Evolutionary conservation across 495 filamentous ascomycete genomes (phyloP), one percentile per base, ranked within the genome.

Genomic region (Trichocladium uniseriatum): DNA sequence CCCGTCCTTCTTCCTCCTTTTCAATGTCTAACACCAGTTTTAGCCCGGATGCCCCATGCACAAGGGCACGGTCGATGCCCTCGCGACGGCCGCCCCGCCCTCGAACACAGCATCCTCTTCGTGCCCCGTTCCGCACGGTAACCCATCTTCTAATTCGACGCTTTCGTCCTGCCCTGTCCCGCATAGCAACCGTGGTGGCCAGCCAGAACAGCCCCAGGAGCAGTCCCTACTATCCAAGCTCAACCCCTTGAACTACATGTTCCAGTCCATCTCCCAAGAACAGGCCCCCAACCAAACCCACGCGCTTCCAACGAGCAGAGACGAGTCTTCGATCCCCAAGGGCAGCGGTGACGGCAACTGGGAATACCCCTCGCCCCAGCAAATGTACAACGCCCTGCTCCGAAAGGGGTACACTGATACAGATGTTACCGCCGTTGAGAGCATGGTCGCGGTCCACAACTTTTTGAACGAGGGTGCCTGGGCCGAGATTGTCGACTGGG

Each of bases 311-410:
- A 81, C 87, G 13, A 77, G 81, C 3, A 85, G 92, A 38, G 87
- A 94, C 61, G 63, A 74, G 9, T 91, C 86, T 15, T 83, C 89
- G 2, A 99, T 99, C 51, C 92, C 94, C 18, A 79, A 83, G 46
- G 89, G 86, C 53, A 79, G 82, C 56, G 76, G 74, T 34, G 70
- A 78, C 15, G 80, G 81, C 11, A 92, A 88, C 59, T 97, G 92
- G 92, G 94, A 96, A 65, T 97, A 97, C 61, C 94, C 92, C 0
- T 95, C 89, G 0, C 91, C 94, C 9, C 94, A 97, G 69, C 92
- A 97, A 65, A 97, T 97, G 92, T 97, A 96, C 71, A 99, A 97
- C 60, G 92, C 94, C 0, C 82, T 97, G 73, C 69, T 94, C 45
- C 83, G 94, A 43, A 97, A 99, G 66, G 92, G 92, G 16, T 88